These are phyloP conservation scores for Diaporthe citri DNA, from an alignment of 2,329 filamentous ascomycete genomes.

Conservation along the genomic window DNA sequence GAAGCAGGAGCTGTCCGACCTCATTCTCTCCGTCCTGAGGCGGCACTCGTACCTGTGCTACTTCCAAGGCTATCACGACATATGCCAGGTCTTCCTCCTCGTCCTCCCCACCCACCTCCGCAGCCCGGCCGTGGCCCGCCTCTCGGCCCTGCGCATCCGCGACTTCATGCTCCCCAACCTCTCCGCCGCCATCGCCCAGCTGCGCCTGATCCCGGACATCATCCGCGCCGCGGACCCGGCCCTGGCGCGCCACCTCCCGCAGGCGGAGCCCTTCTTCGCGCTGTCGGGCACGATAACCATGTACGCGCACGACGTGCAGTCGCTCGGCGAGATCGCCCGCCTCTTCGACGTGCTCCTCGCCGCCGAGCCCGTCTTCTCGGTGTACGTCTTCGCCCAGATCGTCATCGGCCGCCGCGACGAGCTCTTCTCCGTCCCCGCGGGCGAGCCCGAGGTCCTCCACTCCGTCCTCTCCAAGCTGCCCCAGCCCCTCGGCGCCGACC, in stretches of 20 bases:
- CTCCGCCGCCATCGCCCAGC: constrained; percentile 82
- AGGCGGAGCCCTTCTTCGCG: constrained; percentile 89
- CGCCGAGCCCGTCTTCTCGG: constrained; percentile 85
- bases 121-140: constrained; percentile 76
- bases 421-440: constrained; percentile 83
- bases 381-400: constrained; percentile 94
- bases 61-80: constrained; percentile 99
- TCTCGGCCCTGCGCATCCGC: constrained; percentile 90
- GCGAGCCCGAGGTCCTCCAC: constrained; percentile 94
- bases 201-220: constrained; percentile 88
- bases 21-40: constrained; percentile 87
- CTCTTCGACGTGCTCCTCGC: constrained; percentile 94
- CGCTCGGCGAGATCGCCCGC: constrained; percentile 88
- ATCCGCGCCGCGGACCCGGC: constrained; percentile 78
- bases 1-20: constrained; percentile 80
- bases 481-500: constrained; percentile 82
- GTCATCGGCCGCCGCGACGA: constrained; percentile 84
- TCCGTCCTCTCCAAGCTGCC: constrained; percentile 90
- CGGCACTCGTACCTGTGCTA: constrained; percentile 88
- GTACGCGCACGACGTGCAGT: constrained; percentile 95
- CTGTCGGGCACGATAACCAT: constrained; percentile 93
- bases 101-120: constrained; percentile 78
- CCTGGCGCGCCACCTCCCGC: constrained; percentile 81
- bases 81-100: constrained; percentile 93
- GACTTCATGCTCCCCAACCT: constrained; percentile 98